Percentiles rank a stretch among this genome's conserved stretches.
phyloP scores from a whole-genome alignment of 2,329 filamentous ascomycete species.

The Rasamsonia emersonii region DNA sequence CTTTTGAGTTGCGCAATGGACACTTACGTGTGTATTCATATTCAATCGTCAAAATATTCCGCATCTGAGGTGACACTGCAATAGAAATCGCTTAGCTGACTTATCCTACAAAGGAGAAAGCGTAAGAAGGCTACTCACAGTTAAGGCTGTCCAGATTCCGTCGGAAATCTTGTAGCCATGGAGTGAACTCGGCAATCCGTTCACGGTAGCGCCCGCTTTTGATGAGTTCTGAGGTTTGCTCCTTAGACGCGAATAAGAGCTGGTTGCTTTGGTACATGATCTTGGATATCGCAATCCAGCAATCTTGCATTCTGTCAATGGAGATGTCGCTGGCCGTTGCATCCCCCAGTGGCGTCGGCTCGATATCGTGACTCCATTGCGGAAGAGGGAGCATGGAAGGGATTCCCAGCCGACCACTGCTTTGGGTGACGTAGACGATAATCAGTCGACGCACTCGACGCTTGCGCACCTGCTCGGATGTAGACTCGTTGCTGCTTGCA shows the following conservation, averaged over 20 bases:
- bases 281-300: slow-evolving; percentile 88
- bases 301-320: slow-evolving; percentile 60
- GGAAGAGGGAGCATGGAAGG: slow-evolving; percentile 77
- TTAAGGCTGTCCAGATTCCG: slow-evolving; percentile 71
- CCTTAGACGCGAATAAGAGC: slow-evolving; percentile 74
- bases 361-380: slow-evolving; percentile 33
- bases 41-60: slow-evolving; percentile 80
- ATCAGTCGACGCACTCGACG: slow-evolving; percentile 79
- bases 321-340: slow-evolving; percentile 23
- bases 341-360: slow-evolving; percentile 21
- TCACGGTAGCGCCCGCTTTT: slow-evolving; percentile 76
- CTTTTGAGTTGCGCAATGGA: background rate
- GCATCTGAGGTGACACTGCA: slow-evolving; percentile 48
- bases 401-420: slow-evolving; percentile 85
- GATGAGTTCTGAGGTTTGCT: slow-evolving; percentile 82
- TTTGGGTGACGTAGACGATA: slow-evolving; percentile 83
- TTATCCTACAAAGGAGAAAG: background rate
- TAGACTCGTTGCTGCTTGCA: slow-evolving; percentile 45
- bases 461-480: slow-evolving; percentile 61
- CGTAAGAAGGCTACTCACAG: slow-evolving; percentile 21
- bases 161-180: slow-evolving; percentile 70
- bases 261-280: slow-evolving; percentile 89
- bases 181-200: slow-evolving; percentile 71
- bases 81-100: slow-evolving; percentile 14
- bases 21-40: slow-evolving; percentile 78